Percentiles rank a stretch among this genome's conserved stretches.
phyloP scores from a whole-genome alignment of 352 stramenopile species.

The Globisporangium abappressorium region DNA sequence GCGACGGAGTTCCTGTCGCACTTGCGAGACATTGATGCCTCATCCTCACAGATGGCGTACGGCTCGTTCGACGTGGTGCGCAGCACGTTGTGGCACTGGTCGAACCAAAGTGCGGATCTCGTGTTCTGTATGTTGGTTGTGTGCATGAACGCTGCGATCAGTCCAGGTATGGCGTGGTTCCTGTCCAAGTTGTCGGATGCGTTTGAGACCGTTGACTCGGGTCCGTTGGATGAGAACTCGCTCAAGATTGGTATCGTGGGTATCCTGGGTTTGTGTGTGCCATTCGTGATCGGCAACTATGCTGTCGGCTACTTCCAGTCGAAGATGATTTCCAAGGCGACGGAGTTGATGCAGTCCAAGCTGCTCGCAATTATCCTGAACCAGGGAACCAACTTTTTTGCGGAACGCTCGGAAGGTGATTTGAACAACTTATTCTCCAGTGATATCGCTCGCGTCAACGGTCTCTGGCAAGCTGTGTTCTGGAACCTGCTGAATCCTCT shows the following conservation, averaged over 20 bases:
- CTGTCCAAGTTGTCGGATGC: constrained; percentile 67
- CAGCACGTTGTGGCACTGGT: constrained; percentile 83
- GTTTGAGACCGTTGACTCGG: constrained; percentile 50
- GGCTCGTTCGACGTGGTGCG: constrained; percentile 72
- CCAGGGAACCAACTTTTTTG: constrained; percentile 80
- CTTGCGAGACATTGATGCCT: constrained; percentile 82
- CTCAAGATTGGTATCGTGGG: constrained; percentile 75
- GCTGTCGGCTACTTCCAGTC: constrained; percentile 87
- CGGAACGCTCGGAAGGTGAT: constrained; percentile 81
- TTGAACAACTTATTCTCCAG: constrained; percentile 89
- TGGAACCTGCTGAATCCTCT: constrained; percentile 87
- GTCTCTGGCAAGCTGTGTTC: constrained; percentile 85
- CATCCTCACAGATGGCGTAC: constrained; percentile 70
- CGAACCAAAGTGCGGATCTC: constrained; percentile 72
- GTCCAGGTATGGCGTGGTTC: constrained; percentile 75
- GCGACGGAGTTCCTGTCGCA: constrained; percentile 82
- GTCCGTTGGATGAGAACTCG: constrained; percentile 36
- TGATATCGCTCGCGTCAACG: constrained; percentile 82
- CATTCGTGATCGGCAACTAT: constrained; percentile 86
- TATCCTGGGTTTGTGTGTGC: constrained; percentile 71
- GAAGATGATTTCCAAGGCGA: constrained; percentile 90
- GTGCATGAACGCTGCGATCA: constrained; percentile 82
- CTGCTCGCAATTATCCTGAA: constrained; percentile 79
- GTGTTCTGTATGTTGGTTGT: constrained; percentile 78
- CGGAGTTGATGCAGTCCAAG: constrained; percentile 67